Percentiles rank a stretch among this genome's conserved stretches.
Evolutionary conservation across 352 stramenopile genomes (phyloP).

Genomic region (Phytopythium delawarense): DNA sequence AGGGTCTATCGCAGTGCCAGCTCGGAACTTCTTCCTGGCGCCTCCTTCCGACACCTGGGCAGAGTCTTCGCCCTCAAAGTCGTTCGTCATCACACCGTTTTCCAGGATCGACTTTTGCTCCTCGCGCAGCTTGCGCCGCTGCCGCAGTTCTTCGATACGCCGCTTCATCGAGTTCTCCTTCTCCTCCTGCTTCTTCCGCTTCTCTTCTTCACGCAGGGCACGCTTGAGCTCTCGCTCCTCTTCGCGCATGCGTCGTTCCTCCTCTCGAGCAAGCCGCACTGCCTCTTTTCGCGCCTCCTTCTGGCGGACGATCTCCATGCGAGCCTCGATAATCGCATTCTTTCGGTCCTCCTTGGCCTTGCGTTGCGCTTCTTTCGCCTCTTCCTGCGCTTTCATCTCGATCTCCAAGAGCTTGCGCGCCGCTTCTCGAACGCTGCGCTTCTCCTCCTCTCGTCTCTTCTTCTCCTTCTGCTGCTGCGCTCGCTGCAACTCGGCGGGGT

Average conservation of each 20-base stretch:
- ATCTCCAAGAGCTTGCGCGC: slow-evolving; percentile 69
- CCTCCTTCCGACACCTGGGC: slow-evolving; percentile 2
- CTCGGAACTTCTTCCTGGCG: slow-evolving; percentile 13
- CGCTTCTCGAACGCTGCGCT: slow-evolving; percentile 61
- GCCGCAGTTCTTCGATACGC: slow-evolving; percentile 61
- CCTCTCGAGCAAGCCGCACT: slow-evolving; percentile 50
- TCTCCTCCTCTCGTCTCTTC: slow-evolving; percentile 58
- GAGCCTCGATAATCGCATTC: slow-evolving; percentile 61
- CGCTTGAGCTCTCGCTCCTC: slow-evolving; percentile 71
- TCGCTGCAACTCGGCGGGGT: slow-evolving; percentile 37
- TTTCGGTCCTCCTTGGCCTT: slow-evolving; percentile 68
- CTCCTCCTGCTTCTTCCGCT: slow-evolving; percentile 61
- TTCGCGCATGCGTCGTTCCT: slow-evolving; percentile 62
- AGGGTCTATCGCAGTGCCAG: slow-evolving; percentile 1
- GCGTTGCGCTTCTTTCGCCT: slow-evolving; percentile 63
- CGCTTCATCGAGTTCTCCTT: slow-evolving; percentile 73
- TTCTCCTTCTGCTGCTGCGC: slow-evolving; percentile 36
- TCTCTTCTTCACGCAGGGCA: slow-evolving; percentile 65
- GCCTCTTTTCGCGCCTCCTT: slow-evolving; percentile 70
- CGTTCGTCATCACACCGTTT: slow-evolving; percentile 55
- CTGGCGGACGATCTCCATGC: slow-evolving; percentile 52
- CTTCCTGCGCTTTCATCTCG: slow-evolving; percentile 74
- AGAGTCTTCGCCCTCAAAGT: slow-evolving; percentile 4
- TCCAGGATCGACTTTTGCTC: slow-evolving; percentile 71
- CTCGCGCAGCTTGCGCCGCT: slow-evolving; percentile 61